Base-by-base conservation (phyloP, 345 rosid species). In the Dipteronia sinensis region DNA sequence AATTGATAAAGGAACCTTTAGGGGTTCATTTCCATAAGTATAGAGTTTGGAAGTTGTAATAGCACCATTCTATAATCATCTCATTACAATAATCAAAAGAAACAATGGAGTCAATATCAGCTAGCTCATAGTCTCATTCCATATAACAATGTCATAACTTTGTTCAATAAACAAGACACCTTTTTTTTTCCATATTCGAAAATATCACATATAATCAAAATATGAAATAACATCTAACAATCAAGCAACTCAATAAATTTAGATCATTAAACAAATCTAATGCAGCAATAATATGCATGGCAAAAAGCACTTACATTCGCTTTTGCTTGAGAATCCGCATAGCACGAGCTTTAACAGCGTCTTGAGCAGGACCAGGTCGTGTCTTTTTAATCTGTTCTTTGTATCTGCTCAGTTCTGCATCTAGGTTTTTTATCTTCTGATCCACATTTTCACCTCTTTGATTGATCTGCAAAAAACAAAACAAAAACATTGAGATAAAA, bases 301-400 rank as follows among this genome's bases (percentile, higher is more conserved):
- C 13, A 13, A 40, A 23, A 81, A 31, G 46, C 6, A 51, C 85
- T 74, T 56, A 96, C 99, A 90, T 94, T 82, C 91, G 90, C 83
- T 96, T 96, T 82, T 94, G 98, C 84, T 96, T 94, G 51, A 96
- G 90, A 86, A 92, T 90, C 76, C 97, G 82, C 97, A 87, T 89
- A 61, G 99, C 99, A 12, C 98, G 87, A 75, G 98, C 87, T 87
- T 95, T 95, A 55, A 92, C 19, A 65, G 96, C 99, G 78, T 94
- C 98, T 58, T 90, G 98, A 78, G 98, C 93, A 62, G 95, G 94
- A 77, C 98, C 98, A 10, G 99, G 99, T 55, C 98, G 84, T 10
- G 96, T 94, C 65, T 82, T 94, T 84, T 91, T 94, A 51, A 96
- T 89, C 84, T 94, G 99, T 38, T 92, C 98, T 67, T 83, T 92